Evolutionary conservation across 2,329 filamentous ascomycete species (phyloP).

Genomic region (Alternaria postmessia): DNA sequence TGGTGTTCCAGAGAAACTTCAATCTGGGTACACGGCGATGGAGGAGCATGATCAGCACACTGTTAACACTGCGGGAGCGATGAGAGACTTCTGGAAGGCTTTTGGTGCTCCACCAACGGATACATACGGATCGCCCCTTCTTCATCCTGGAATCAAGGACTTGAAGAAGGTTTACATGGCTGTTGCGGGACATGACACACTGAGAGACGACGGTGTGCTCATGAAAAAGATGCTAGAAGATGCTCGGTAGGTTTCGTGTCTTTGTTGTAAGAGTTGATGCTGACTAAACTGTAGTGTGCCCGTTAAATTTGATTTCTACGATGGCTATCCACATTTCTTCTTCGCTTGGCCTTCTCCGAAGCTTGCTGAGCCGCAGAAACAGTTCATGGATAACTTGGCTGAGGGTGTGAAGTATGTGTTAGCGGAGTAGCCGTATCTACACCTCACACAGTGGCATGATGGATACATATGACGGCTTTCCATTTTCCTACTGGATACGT

Average conservation of each 20-base stretch:
- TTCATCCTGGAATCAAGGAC: constrained; percentile 39
- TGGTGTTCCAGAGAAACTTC: constrained; percentile 48
- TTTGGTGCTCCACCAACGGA: constrained; percentile 44
- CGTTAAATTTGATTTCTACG: constrained; percentile 43
- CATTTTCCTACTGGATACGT: no score
- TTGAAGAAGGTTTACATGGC: constrained; percentile 46
- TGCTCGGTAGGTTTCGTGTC: constrained; percentile 27
- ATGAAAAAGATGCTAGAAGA: constrained; percentile 42
- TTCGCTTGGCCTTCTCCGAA: constrained; percentile 47
- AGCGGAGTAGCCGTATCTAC: neutral
- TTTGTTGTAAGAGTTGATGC: neutral
- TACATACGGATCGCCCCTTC: constrained; percentile 43
- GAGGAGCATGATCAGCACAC: constrained; percentile 49
- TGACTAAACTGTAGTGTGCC: constrained; percentile 37
- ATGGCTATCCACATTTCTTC: constrained; percentile 49
- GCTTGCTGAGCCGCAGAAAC: constrained; percentile 33
- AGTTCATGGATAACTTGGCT: constrained; percentile 33
- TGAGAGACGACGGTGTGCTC: constrained; percentile 47
- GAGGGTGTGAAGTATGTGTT: constrained; percentile 37
- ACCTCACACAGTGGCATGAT: no score
- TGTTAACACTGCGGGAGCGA: constrained; percentile 47
- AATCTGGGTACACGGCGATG: constrained; percentile 45
- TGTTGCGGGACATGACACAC: constrained; percentile 43
- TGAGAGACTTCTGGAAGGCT: constrained; percentile 48
- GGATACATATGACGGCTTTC: no score